Evolutionary conservation across 1,284 basidiomycete genomes (phyloP).

Genomic region (Ustilago shanxiensis): DNA sequence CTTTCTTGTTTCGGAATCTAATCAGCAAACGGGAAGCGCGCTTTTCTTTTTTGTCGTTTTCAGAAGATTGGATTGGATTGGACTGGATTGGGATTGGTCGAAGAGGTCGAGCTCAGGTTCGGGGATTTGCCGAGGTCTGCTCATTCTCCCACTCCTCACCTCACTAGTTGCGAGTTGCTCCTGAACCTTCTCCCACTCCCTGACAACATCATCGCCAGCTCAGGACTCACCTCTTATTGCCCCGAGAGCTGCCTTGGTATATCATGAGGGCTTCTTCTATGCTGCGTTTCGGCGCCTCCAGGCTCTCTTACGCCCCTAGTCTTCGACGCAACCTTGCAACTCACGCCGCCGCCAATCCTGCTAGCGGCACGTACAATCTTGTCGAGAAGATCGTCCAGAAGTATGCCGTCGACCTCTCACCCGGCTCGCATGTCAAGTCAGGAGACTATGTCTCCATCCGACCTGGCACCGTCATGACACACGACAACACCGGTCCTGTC

Average conservation of each 20-base stretch:
- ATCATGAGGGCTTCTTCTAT: slow-evolving; percentile 44
- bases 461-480: slow-evolving; percentile 85
- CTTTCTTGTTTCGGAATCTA: slow-evolving; percentile 11
- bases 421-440: slow-evolving; percentile 77
- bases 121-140: slow-evolving; percentile 34
- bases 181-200: not conserved
- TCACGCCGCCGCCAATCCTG: slow-evolving; percentile 37
- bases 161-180: slow-evolving; percentile 1
- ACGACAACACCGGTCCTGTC: slow-evolving; percentile 94
- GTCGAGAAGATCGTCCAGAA: slow-evolving; percentile 99
- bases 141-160: not conserved
- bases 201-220: not conserved
- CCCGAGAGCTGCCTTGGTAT: not conserved
- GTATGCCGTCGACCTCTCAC: slow-evolving; percentile 89
- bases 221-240: not conserved
- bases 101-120: not conserved
- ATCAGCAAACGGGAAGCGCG: slow-evolving; percentile 15
- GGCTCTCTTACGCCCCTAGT: slow-evolving; percentile 12
- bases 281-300: slow-evolving; percentile 33
- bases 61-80: slow-evolving; percentile 9
- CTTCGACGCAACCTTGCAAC: slow-evolving; percentile 44
- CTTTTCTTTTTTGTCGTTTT: slow-evolving; percentile 1
- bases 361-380: slow-evolving; percentile 70
- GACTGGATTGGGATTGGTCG: not conserved
- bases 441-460: slow-evolving; percentile 99